Conservation (phyloP, 1,139 yeast species). For the Lodderomyces margitis region DNA sequence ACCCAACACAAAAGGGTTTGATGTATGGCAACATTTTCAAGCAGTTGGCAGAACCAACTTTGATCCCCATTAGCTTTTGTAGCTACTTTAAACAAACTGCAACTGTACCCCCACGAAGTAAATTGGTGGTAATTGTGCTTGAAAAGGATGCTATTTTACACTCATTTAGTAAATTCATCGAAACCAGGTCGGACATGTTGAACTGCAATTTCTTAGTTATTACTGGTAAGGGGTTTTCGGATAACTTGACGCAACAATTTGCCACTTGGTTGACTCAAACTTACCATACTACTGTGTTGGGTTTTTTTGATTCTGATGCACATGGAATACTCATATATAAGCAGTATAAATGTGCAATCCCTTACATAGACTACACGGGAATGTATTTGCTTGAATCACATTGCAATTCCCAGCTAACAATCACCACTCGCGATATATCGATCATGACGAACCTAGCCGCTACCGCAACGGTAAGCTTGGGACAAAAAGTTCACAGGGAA, state of each 20-base stretch:
- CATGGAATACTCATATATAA: slow-evolving; percentile 63
- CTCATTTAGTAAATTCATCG: slow-evolving; percentile 23
- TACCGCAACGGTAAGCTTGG: slow-evolving; percentile 8
- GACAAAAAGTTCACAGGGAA: slow-evolving; percentile 29
- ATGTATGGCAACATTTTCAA: slow-evolving; percentile 36
- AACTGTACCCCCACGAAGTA: neutral
- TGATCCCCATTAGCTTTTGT: slow-evolving; percentile 24
- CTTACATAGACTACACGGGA: slow-evolving; percentile 19
- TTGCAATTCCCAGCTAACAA: slow-evolving; percentile 29
- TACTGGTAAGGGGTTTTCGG: slow-evolving; percentile 73
- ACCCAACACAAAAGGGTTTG: slow-evolving; percentile 65
- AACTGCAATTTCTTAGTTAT: slow-evolving; percentile 29
- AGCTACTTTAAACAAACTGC: neutral
- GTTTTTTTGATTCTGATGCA: slow-evolving; percentile 58
- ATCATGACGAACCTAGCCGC: slow-evolving; percentile 29
- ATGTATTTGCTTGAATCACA: slow-evolving; percentile 40
- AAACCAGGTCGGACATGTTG: slow-evolving; percentile 5
- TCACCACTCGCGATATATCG: slow-evolving; percentile 33
- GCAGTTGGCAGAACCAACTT: slow-evolving; percentile 19
- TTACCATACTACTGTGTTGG: slow-evolving; percentile 7
- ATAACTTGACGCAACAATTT: slow-evolving; percentile 27
- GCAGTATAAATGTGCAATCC: slow-evolving; percentile 22
- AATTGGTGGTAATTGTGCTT: slow-evolving; percentile 42
- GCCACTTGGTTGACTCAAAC: slow-evolving; percentile 20
- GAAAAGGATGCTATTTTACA: slow-evolving; percentile 65